Evolutionary conservation across 1,284 basidiomycete species (phyloP).

Genomic region (Cutaneotrichosporon cutaneum): DNA sequence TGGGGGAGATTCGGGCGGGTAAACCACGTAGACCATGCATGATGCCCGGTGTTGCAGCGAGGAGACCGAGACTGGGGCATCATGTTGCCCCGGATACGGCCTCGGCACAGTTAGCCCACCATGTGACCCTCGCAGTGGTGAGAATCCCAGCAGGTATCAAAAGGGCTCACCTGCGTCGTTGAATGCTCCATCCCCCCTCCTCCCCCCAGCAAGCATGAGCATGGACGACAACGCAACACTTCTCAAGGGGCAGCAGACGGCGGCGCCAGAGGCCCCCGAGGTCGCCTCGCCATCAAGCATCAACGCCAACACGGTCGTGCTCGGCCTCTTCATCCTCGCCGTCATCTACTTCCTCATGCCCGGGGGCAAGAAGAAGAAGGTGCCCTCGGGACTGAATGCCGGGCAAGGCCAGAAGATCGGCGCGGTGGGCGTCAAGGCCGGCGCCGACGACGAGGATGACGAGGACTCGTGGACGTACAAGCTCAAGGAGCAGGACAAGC

Average conservation of each 20-base stretch:
- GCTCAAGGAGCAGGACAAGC: slow-evolving; percentile 71
- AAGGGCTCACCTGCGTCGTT: neutral
- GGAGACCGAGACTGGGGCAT: neutral
- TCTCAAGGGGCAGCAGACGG: neutral
- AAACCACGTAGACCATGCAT: neutral
- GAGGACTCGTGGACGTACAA: slow-evolving; percentile 6
- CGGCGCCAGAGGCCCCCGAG: neutral
- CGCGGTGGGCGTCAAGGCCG: neutral
- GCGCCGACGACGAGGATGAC: neutral
- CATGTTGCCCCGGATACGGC: neutral
- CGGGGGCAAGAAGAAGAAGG: neutral
- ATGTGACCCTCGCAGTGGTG: neutral
- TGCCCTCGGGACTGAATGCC: neutral
- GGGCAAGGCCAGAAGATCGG: neutral
- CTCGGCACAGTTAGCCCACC: neutral
- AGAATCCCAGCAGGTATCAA: neutral
- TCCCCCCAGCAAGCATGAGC: neutral
- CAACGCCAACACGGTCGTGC: slow-evolving; percentile 3
- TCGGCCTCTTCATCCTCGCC: neutral
- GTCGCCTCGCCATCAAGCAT: neutral
- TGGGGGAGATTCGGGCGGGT: neutral
- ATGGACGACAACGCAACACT: neutral
- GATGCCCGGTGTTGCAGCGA: neutral
- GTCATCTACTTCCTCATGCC: slow-evolving; percentile 6
- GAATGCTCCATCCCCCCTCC: neutral